These are phyloP conservation scores for Cercospora citrullina DNA, from an alignment of 2,329 filamentous ascomycete species.

Conservation along the genomic window DNA sequence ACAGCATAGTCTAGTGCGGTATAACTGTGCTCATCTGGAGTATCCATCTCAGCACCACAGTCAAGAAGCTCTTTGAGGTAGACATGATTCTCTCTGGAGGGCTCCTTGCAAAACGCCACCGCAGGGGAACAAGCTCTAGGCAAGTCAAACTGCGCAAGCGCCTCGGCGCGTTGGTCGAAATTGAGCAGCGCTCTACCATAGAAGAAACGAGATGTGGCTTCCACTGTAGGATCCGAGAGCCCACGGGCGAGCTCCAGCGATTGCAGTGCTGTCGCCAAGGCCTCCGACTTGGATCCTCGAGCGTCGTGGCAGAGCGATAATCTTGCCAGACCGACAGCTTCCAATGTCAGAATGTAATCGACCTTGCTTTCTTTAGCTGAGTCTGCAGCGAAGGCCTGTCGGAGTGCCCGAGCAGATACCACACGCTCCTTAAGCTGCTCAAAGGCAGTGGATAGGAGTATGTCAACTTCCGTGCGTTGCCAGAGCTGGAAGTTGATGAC, in stretches of 20 bases:
- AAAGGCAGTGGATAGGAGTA: not conserved
- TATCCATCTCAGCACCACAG: slow-evolving; percentile 38
- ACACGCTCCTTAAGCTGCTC: not conserved
- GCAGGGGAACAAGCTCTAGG: slow-evolving; percentile 36
- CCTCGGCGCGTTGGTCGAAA: not conserved
- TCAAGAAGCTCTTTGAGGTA: slow-evolving; percentile 41
- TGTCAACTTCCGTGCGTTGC: not conserved
- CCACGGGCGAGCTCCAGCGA: slow-evolving; percentile 19
- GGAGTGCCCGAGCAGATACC: not conserved
- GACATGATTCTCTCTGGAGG: slow-evolving; percentile 40
- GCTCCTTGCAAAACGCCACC: slow-evolving; percentile 45
- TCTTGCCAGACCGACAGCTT: slow-evolving; percentile 31
- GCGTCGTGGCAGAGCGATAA: slow-evolving; percentile 41
- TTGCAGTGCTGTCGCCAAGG: not conserved
- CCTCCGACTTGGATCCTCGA: slow-evolving; percentile 28
- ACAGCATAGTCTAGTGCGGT: slow-evolving; percentile 44
- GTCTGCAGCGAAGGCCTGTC: not conserved
- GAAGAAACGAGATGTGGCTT: slow-evolving; percentile 14
- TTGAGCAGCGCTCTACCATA: slow-evolving; percentile 12
- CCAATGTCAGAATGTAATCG: not conserved
- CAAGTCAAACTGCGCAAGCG: slow-evolving; percentile 36
- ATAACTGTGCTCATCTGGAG: slow-evolving; percentile 41
- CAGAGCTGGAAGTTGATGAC: not conserved
- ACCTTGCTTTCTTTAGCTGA: not conserved
- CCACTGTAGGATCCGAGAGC: slow-evolving; percentile 24